Evolutionary conservation across 2,329 filamentous ascomycete genomes (phyloP).

Genomic region (Neoscytalidium dimidiatum): DNA sequence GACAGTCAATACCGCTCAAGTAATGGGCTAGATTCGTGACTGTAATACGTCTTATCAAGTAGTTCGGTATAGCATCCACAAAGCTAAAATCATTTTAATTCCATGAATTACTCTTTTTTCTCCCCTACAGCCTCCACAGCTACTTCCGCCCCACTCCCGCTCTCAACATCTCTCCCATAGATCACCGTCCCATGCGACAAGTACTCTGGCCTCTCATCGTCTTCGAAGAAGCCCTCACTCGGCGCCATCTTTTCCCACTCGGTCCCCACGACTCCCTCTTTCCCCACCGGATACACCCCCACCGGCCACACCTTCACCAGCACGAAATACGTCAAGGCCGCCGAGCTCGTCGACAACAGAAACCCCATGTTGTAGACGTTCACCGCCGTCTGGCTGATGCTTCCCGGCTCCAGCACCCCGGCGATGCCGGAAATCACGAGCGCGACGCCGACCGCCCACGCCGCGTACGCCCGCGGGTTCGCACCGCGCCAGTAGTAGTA

Average conservation of each 20-base stretch:
- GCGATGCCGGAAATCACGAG: conserved; percentile 26
- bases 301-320: conserved; percentile 21
- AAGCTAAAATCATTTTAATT: too few relatives aligned
- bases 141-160: background rate
- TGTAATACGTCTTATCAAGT: too few relatives aligned
- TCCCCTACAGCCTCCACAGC: background rate
- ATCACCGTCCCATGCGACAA: background rate
- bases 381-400: background rate
- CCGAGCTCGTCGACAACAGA: conserved; percentile 23
- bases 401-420: conserved; percentile 24
- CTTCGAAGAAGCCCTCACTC: conserved; percentile 26
- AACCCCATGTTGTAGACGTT: conserved; percentile 26
- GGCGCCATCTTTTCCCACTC: conserved; percentile 25
- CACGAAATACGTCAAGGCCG: conserved; percentile 22
- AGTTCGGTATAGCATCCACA: too few relatives aligned
- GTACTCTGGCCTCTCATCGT: conserved; percentile 21
- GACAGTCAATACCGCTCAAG: too few relatives aligned
- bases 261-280: conserved; percentile 21
- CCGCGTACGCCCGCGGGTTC: background rate
- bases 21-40: too few relatives aligned
- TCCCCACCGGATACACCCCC: conserved; percentile 23
- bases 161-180: background rate
- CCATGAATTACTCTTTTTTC: too few relatives aligned
- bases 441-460: conserved; percentile 23
- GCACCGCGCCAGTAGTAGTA: background rate